Base-by-base conservation (phyloP, 2,329 filamentous ascomycete genomes). In the Aureobasidium sp. region DNA sequence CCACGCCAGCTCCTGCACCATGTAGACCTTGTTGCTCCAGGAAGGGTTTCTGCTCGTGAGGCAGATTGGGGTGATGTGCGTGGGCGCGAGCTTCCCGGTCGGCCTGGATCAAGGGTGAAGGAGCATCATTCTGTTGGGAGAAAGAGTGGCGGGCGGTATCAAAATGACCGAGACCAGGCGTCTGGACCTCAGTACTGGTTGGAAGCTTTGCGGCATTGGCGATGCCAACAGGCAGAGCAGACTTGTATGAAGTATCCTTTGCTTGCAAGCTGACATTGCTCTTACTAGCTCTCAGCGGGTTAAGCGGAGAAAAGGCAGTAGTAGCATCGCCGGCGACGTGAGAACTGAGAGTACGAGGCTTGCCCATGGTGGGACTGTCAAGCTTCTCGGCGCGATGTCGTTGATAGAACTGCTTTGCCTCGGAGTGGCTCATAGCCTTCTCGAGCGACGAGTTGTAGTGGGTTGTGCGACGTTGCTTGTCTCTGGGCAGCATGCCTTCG, bases 341-440 rank as follows among this genome's bases (percentile, higher is more conserved):
- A 52, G 74, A 71, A 29, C 77, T 76, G 62, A 76, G 74, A 27
- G 78, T 77, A 71, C 78, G 78, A 17, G 76, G 74, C 46, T 74
- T 73, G 51, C 77, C 69, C 44, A 60, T 26, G 51, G 78, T 69
- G 8, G 79, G 78, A 59, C 74, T 78, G 70, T 71, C 71, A 65
- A 79, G 71, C 44, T 76, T 80, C 65, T 87, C 88, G 63, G 87
- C 79, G 74, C 92, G 89, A 75, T 90, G 92, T 67, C 90, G 84
- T 77, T 97, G 93, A 74, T 96, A 99, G 78, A 97, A 96, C 65
- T 97, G 83, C 75, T 96, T 97, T 64, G 93, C 90, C 73, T 99
- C 94, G 29, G 90, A 87, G 74, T 96, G 92, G 71, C 88, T 95
- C 86, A 96, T 89, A 71, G 93, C 90, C 70, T 94, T 95, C 76